Evolutionary conservation across 2,329 filamentous ascomycete genomes (phyloP), one percentile per base, ranked within the genome.

Genomic region (Golovinomyces cichoracearum): DNA sequence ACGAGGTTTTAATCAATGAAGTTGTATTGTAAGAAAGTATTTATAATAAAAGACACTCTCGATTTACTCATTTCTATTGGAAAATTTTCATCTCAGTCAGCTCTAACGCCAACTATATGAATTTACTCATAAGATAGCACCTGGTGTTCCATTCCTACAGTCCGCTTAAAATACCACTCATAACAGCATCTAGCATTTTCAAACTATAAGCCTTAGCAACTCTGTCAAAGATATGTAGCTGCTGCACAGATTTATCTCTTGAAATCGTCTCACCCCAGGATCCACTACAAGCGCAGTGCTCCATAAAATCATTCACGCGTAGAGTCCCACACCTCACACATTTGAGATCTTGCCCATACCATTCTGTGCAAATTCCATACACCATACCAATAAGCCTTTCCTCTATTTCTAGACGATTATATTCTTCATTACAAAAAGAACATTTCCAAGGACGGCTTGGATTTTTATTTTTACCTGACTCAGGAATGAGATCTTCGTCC

Each of bases 271-370:
- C 75, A 17, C 70, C 71, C 90, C 90, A 98, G 51, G 73, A 72
- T 3, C 90, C 90, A 52, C 83, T 83, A 67, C 90, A 98, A 10
- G 78, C 80, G 64, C 92, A 98, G 63, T 95, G 86, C 62, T 94
- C 88, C 77, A 90, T 85, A 57, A 95, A 92, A 58, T 94, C 88
- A 61, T 93, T 95, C 37, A 83, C 70, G 59, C 84, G 69, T 35
- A 93, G 63, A 56, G 83, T 83, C 27, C 72, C 74, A 61, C 77
- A 81, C 51, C 72, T 69, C 1, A 45, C 51, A 55, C 90, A 98
- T 64, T 84, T 84, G 50, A 95, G 64, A 62, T 98, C 90, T 65
- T 95, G 88, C 29, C 79, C 83, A 53, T 76, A 71, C 86, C 92
- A 98, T 57, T 80, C 76, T 23, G 83, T 71, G 6, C 83, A 68